Evolutionary conservation across 768 basidiomycete species (phyloP).

Genomic region (Auricularia auricula-judae): DNA sequence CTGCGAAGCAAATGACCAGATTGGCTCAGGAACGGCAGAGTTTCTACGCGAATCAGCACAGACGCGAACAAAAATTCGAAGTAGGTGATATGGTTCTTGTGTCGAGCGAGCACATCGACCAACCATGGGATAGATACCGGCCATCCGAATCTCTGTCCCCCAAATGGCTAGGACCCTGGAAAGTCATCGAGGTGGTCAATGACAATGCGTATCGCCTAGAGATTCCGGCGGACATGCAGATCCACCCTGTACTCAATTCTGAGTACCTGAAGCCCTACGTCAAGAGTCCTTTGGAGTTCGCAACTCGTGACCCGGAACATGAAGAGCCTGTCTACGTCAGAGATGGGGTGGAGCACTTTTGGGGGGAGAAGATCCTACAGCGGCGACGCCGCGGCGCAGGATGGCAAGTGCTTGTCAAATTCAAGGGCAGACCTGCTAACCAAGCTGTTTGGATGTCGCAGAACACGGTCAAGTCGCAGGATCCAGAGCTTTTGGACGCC

Average conservation of each 20-base stretch:
- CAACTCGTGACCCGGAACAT: not conserved
- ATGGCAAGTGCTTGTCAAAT: not conserved
- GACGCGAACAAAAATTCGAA: constrained; percentile 11
- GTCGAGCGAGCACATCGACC: constrained; percentile 7
- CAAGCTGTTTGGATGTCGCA: too few relatives aligned
- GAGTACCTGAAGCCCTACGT: not conserved
- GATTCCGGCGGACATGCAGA: constrained; percentile 14
- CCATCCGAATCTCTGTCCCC: constrained; percentile 17
- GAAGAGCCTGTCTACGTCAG: not conserved
- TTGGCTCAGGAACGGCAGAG: not conserved
- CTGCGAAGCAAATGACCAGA: constrained; percentile 25
- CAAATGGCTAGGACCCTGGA: constrained; percentile 18
- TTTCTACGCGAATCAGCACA: not conserved
- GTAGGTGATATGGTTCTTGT: constrained; percentile 27
- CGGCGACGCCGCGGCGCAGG: not conserved
- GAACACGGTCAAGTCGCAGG: too few relatives aligned
- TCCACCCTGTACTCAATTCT: constrained; percentile 17
- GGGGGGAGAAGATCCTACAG: not conserved
- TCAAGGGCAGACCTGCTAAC: not conserved
- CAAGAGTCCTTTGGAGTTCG: not conserved
- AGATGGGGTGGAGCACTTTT: not conserved
- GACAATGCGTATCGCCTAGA: constrained; percentile 10
- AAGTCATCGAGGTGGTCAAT: constrained; percentile 12
- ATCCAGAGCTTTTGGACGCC: too few relatives aligned
- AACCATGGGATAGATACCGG: not conserved